These are phyloP conservation scores for Ceratorhiza oryzae-sativae DNA, from an alignment of 1,284 basidiomycete species.

Conservation along the genomic window DNA sequence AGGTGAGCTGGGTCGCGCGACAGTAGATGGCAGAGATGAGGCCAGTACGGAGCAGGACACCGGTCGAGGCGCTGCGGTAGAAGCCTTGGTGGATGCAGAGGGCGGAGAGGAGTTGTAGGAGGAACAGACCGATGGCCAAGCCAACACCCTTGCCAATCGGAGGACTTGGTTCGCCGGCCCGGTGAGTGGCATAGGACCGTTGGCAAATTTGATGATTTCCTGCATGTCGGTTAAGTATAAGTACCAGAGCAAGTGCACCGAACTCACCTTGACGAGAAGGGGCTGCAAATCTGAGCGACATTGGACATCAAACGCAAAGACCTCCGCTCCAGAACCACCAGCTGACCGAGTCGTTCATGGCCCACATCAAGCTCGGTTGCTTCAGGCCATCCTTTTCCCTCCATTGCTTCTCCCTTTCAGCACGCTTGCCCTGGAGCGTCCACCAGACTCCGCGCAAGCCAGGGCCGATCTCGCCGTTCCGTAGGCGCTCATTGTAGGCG, in stretches of 20 bases:
- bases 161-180: constrained; percentile 58
- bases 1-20: constrained; percentile 77
- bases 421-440: constrained; percentile 61
- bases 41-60: constrained; percentile 84
- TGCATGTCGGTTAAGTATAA: constrained; percentile 45
- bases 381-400: constrained; percentile 67
- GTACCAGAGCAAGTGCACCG: neutral
- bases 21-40: constrained; percentile 90
- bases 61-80: constrained; percentile 72
- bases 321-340: constrained; percentile 86
- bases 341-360: constrained; percentile 83
- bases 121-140: constrained; percentile 72
- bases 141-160: constrained; percentile 77
- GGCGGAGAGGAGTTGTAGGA: constrained; percentile 72
- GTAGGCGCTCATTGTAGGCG: constrained; percentile 73
- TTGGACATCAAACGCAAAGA: constrained; percentile 78
- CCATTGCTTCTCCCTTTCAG: constrained; percentile 69
- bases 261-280: constrained; percentile 74
- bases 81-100: constrained; percentile 82
- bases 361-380: constrained; percentile 71
- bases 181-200: constrained; percentile 66
- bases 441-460: constrained; percentile 65
- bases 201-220: constrained; percentile 80
- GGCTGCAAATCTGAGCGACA: constrained; percentile 74
- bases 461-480: constrained; percentile 67